Conservation (phyloP, 192 early-diverging fungal species). For the Irineochytrium annulatum region DNA sequence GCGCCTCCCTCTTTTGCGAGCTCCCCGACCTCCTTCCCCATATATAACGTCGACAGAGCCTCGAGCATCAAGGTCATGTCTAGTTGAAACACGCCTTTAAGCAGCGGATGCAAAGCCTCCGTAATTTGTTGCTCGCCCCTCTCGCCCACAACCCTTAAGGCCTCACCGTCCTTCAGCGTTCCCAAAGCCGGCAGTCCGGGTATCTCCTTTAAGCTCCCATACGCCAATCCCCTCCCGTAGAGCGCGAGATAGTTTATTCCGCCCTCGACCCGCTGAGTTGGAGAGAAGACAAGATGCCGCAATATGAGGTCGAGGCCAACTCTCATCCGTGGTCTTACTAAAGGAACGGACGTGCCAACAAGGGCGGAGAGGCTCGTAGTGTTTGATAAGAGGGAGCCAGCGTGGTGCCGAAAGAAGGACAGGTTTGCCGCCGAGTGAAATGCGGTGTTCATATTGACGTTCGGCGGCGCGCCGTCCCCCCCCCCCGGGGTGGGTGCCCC, state of each 20-base stretch:
- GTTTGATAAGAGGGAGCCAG: too few relatives aligned
- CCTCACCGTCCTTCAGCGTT: background rate
- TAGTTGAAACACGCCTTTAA: conserved; percentile 22
- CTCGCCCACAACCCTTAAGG: background rate
- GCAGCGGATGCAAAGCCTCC: conserved; percentile 15
- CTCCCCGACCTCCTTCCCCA: conserved; percentile 7
- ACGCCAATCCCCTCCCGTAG: conserved; percentile 13
- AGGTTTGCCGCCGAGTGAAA: too few relatives aligned
- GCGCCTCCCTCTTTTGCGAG: background rate
- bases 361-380: too few relatives aligned
- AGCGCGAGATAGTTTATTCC: conserved; percentile 19
- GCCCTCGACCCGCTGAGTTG: background rate
- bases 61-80: conserved; percentile 27
- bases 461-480: too few relatives aligned
- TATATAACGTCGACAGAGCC: conserved; percentile 2
- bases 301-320: conserved; percentile 17
- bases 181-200: conserved; percentile 14
- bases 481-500: too few relatives aligned
- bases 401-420: too few relatives aligned
- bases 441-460: too few relatives aligned
- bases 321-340: conserved; percentile 17
- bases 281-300: conserved; percentile 22
- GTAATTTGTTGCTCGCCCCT: conserved; percentile 10
- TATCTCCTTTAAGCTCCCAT: conserved; percentile 12
- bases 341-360: conserved; percentile 1